phyloP scores from a whole-genome alignment of 306 rosid genomes.

The Arachis stenosperma region DNA sequence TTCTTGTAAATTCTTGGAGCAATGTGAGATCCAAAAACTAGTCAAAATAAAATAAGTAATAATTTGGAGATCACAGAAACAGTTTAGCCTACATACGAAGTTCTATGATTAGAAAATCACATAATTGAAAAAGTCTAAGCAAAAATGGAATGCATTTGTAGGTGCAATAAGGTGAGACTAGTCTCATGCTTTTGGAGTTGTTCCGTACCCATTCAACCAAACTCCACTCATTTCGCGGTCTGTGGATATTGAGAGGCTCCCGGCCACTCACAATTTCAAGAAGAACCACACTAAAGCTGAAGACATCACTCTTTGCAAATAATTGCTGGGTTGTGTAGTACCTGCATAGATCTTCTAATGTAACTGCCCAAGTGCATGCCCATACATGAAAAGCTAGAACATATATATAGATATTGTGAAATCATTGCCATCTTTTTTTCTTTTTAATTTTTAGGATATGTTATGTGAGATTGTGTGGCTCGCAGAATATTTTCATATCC shows the following conservation, averaged over 20 bases:
- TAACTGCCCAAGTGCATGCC: not conserved
- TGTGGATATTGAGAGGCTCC: constrained; percentile 79
- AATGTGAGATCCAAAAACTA: too few species aligned
- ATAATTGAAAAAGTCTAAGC: constrained; percentile 9
- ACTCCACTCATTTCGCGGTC: constrained; percentile 86
- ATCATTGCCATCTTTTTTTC: too few species aligned
- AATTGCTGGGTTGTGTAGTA: constrained; percentile 83
- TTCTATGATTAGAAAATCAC: not conserved
- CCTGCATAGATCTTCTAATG: constrained; percentile 48
- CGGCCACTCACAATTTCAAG: constrained; percentile 88
- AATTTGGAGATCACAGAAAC: not conserved
- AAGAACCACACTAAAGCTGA: constrained; percentile 89
- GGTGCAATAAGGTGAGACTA: not conserved
- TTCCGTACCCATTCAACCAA: constrained; percentile 89
- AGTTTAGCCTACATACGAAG: constrained; percentile 69
- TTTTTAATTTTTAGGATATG: too few species aligned
- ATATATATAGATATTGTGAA: too few species aligned
- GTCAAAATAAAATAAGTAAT: too few species aligned
- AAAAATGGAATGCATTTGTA: not conserved
- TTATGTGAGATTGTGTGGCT: too few species aligned
- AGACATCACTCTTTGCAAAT: constrained; percentile 88
- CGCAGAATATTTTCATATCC: too few species aligned
- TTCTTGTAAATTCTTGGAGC: too few species aligned
- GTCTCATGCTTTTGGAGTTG: not conserved
- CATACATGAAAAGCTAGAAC: not conserved